Evolutionary conservation across 192 early-diverging fungal species (phyloP).

Genomic region (Backusella psychrophila): DNA sequence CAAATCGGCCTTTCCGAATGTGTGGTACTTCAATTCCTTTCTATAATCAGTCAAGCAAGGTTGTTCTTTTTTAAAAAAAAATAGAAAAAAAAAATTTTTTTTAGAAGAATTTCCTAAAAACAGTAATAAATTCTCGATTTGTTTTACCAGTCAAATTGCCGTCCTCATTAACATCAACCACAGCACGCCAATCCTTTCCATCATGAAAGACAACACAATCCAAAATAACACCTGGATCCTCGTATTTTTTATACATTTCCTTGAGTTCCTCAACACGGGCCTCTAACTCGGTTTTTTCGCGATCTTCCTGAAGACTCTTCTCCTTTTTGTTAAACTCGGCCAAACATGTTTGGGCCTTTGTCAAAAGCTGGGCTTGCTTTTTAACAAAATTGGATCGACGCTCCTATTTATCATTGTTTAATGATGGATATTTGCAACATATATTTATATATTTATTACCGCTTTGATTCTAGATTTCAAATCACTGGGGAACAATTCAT

Average conservation of each 20-base stretch:
- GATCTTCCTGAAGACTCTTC: slow-evolving; percentile 29
- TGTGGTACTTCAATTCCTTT: slow-evolving; percentile 67
- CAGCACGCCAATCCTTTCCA: slow-evolving; percentile 85
- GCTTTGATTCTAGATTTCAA: slow-evolving; percentile 48
- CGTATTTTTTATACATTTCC: slow-evolving; percentile 54
- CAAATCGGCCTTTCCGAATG: slow-evolving; percentile 74
- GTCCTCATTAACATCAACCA: slow-evolving; percentile 69
- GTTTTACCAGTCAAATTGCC: slow-evolving; percentile 68
- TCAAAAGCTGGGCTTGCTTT: slow-evolving; percentile 43
- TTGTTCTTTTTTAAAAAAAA: slow-evolving; percentile 26
- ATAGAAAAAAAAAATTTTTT: background rate
- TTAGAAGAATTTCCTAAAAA: slow-evolving; percentile 3
- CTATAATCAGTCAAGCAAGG: slow-evolving; percentile 71
- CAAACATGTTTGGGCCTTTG: slow-evolving; percentile 42
- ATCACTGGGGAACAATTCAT: slow-evolving; percentile 70
- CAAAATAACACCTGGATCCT: slow-evolving; percentile 74
- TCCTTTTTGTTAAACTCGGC: slow-evolving; percentile 43
- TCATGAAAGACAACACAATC: slow-evolving; percentile 90
- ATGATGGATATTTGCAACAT: background rate
- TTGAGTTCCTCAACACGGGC: slow-evolving; percentile 66
- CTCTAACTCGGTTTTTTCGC: slow-evolving; percentile 55
- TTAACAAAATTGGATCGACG: slow-evolving; percentile 44
- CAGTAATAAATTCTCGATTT: background rate
- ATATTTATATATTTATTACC: slow-evolving; percentile 33
- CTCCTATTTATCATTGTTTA: slow-evolving; percentile 35